Evolutionary conservation across 2,329 filamentous ascomycete species (phyloP).

Genomic region (Cladosporium sp.): DNA sequence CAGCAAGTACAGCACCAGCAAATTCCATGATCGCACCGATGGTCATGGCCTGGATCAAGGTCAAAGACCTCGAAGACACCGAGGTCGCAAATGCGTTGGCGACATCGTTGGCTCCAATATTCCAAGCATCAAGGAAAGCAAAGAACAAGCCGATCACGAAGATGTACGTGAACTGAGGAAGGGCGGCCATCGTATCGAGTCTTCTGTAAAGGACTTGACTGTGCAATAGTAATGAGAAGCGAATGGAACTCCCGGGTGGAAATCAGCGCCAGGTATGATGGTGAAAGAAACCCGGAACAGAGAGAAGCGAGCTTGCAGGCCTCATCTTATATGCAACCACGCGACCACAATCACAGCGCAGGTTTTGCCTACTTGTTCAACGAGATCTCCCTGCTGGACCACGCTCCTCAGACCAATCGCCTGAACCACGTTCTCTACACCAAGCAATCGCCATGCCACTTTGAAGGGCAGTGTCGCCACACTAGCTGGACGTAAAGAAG

Average conservation of each 20-base stretch:
- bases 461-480: constrained; percentile 6
- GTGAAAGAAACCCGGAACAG: neutral
- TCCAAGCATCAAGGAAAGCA: constrained; percentile 65
- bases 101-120: constrained; percentile 58
- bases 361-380: neutral
- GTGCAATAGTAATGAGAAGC: neutral
- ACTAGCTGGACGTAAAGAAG: constrained; percentile 7
- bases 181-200: constrained; percentile 33
- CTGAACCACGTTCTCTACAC: constrained; percentile 13
- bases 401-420: constrained; percentile 12
- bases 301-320: neutral
- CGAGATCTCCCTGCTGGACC: neutral
- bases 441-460: constrained; percentile 18
- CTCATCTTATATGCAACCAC: constrained; percentile 10
- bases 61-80: constrained; percentile 52
- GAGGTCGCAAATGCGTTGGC: constrained; percentile 55
- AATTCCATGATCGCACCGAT: constrained; percentile 53
- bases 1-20: constrained; percentile 47
- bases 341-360: constrained; percentile 10
- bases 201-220: neutral
- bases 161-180: constrained; percentile 60
- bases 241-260: neutral
- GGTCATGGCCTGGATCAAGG: constrained; percentile 51
- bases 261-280: neutral
- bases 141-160: constrained; percentile 63